These are phyloP conservation scores for Craspedostauros australis DNA, from an alignment of 108 stramenopile species.

Conservation along the genomic window DNA sequence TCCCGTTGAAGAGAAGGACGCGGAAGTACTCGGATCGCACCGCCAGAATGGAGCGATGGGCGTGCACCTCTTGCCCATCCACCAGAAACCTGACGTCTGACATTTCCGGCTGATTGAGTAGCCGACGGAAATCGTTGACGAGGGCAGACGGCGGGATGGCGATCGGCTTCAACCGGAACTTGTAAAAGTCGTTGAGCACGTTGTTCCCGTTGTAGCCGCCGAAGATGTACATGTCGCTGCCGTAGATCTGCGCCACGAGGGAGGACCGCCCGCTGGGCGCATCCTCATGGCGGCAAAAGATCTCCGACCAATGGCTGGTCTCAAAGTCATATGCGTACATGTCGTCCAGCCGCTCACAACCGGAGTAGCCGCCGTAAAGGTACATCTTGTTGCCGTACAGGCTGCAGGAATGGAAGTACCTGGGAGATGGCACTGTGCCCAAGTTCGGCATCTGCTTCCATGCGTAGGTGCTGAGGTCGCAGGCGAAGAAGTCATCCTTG, in stretches of 20 bases:
- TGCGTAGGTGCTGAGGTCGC: slow-evolving; percentile 72
- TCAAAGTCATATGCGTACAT: slow-evolving; percentile 77
- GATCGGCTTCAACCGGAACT: slow-evolving; percentile 80
- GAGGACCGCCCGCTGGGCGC: slow-evolving; percentile 84
- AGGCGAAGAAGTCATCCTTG: slow-evolving; percentile 88
- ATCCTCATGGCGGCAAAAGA: slow-evolving; percentile 55
- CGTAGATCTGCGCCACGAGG: slow-evolving; percentile 86
- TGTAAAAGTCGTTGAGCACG: slow-evolving; percentile 94
- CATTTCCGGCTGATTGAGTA: slow-evolving; percentile 69
- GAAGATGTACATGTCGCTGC: slow-evolving; percentile 84
- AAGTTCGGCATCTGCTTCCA: slow-evolving; percentile 85
- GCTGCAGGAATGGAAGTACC: slow-evolving; percentile 94
- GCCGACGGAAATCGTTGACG: slow-evolving; percentile 64
- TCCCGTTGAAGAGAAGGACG: slow-evolving; percentile 87
- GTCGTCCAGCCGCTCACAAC: slow-evolving; percentile 82
- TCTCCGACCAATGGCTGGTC: slow-evolving; percentile 69
- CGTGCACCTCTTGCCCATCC: slow-evolving; percentile 80
- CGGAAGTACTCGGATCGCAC: slow-evolving; percentile 91
- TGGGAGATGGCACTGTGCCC: slow-evolving; percentile 76
- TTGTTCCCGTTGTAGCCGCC: slow-evolving; percentile 82
- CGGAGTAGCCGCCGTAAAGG: slow-evolving; percentile 90
- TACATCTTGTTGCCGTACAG: slow-evolving; percentile 83
- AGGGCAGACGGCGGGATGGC: slow-evolving; percentile 70
- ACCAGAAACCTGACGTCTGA: slow-evolving; percentile 92
- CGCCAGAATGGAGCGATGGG: slow-evolving; percentile 85